Base-by-base conservation (phyloP, 495 filamentous ascomycete genomes). In the Endocarpon pusillum region DNA sequence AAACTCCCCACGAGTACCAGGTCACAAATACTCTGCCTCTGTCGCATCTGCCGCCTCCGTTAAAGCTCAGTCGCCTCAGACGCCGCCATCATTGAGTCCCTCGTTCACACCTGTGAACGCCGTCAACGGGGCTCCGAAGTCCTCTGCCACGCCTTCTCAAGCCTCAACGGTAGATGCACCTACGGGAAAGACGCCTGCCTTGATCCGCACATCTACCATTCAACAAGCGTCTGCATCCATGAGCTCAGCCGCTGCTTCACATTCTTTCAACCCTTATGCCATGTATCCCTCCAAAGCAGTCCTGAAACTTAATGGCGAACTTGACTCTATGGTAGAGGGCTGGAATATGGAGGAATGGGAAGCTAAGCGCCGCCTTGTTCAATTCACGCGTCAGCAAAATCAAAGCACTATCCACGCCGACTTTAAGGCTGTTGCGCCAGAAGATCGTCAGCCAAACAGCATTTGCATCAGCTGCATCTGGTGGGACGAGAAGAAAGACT, bases 401-500 rank as follows among this genome's bases (percentile, higher is more conserved):
- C 78, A 78, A 3, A 78, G 68, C 43, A 80, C 75, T 7, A 69
- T 89, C 20, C 70, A 71, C 12, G 69, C 73, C 7, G 70, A 65
- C 11, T 92, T 92, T 57, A 69, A 69, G 39, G 59, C 80, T 0
- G 73, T 87, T 10, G 55, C 72, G 3, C 69, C 64, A 9, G 73
- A 77, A 46, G 76, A 87, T 32, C 66, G 75, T 20, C 41, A 51
- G 0, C 71, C 74, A 0, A 75, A 80, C 47, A 81, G 75, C 53
- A 78, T 81, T 27, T 85, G 78, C 55, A 78, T 92, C 48, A 87
- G 80, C 59, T 92, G 83, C 56, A 91, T 93, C 41, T 75, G 69
- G 61, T 97, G 91, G 91, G 78, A 76, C 36, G 84, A 87, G 46
- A 89, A 82, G 47, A 54, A 74, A 3, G 81, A 89, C 42, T 92